These are phyloP conservation scores for Pyrus hybrid DNA, from an alignment of 331 rosid genomes.

Conservation along the genomic window DNA sequence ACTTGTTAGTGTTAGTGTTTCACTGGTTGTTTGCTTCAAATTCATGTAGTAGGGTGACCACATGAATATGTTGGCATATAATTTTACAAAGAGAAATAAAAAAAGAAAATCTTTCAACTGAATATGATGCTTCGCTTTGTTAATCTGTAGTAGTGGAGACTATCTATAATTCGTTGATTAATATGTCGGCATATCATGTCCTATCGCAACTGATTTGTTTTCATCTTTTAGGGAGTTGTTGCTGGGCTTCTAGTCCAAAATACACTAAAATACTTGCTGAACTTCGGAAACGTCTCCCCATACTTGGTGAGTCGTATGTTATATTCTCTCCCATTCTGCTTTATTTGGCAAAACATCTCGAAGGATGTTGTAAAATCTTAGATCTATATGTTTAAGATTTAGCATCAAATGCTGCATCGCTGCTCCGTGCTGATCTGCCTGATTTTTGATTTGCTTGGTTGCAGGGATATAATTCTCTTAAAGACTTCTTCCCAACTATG, in stretches of 20 bases:
- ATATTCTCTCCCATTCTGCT: not conserved
- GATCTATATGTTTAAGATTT: too few species aligned
- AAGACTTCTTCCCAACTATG: slow-evolving; percentile 95
- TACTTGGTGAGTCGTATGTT: slow-evolving; percentile 56
- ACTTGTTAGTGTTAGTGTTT: not conserved
- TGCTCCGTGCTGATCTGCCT: too few species aligned
- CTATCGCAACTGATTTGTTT: slow-evolving; percentile 1
- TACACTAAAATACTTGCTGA: slow-evolving; percentile 76
- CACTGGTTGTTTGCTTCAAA: not conserved
- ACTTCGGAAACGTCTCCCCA: slow-evolving; percentile 77
- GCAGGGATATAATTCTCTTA: slow-evolving; percentile 95
- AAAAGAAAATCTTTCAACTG: not conserved
- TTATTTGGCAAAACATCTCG: not conserved
- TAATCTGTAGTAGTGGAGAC: not conserved
- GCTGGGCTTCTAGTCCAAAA: slow-evolving; percentile 95
- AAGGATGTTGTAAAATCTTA: not conserved
- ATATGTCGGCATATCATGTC: not conserved
- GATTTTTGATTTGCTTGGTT: too few species aligned
- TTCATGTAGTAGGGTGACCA: not conserved
- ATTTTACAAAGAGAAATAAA: not conserved
- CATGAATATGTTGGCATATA: not conserved
- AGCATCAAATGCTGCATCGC: too few species aligned
- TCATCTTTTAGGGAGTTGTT: slow-evolving; percentile 70
- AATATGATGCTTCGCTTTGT: not conserved
- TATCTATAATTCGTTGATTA: not conserved